These are phyloP conservation scores for Roridomyces roridus DNA, from an alignment of 768 basidiomycete genomes.

Conservation along the genomic window DNA sequence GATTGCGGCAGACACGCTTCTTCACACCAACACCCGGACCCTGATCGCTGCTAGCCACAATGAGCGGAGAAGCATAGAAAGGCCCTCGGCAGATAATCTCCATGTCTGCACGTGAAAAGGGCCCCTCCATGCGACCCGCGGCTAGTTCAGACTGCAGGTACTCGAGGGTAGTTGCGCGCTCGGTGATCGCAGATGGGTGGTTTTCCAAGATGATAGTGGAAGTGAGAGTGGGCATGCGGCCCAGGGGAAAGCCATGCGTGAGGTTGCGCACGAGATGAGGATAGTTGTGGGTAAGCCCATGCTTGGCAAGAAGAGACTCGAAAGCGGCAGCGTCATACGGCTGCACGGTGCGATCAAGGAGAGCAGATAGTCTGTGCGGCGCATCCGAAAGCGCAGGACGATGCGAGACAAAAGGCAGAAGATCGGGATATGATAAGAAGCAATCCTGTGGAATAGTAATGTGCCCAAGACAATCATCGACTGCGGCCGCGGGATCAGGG, in stretches of 20 bases:
- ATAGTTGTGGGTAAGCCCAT: slow-evolving; percentile 28
- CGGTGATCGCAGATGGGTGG: slow-evolving; percentile 1
- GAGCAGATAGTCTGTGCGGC: background rate
- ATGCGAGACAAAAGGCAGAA: slow-evolving; percentile 17
- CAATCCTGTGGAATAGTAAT: background rate
- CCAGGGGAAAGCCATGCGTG: slow-evolving; percentile 34
- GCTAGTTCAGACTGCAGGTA: slow-evolving; percentile 16
- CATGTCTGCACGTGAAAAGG: slow-evolving; percentile 9
- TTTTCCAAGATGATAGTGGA: slow-evolving; percentile 12
- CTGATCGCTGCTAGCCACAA: slow-evolving; percentile 14
- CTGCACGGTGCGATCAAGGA: slow-evolving; percentile 30
- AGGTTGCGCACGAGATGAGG: slow-evolving; percentile 37
- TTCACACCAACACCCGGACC: slow-evolving; percentile 18
- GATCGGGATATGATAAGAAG: slow-evolving; percentile 10
- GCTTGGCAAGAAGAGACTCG: slow-evolving; percentile 25
- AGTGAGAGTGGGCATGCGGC: slow-evolving; percentile 31
- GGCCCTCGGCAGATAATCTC: slow-evolving; percentile 29
- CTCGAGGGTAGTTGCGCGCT: slow-evolving; percentile 4
- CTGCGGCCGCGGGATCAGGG: background rate
- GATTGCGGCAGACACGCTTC: slow-evolving; percentile 24
- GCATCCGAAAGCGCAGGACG: slow-evolving; percentile 9
- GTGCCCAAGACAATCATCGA: background rate
- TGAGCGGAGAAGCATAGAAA: slow-evolving; percentile 31
- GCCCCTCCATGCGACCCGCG: slow-evolving; percentile 10
- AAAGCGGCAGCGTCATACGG: slow-evolving; percentile 39